A percentile compares a stretch with the other conserved stretches of the same genome.
Evolutionary conservation across 257 asterid genomes (phyloP).

Genomic region (Penstemon barbatus): DNA sequence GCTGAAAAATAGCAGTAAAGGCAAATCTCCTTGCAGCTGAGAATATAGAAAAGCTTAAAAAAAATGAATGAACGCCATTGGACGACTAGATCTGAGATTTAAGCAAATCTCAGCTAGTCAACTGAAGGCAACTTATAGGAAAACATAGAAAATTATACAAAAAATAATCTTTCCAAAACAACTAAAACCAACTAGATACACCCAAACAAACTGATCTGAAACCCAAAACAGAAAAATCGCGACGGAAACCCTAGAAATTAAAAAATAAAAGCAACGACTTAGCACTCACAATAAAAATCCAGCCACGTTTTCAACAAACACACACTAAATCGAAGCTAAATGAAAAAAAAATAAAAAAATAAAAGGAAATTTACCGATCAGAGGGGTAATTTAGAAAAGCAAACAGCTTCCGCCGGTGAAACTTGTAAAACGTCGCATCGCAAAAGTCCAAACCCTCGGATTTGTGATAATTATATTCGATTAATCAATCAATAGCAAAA

Average conservation of each 20-base stretch:
- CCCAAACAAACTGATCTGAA: not conserved
- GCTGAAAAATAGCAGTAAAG: not conserved
- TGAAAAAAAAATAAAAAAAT: constrained; percentile 1
- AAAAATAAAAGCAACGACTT: not conserved
- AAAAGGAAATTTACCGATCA: not conserved
- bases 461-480: not conserved
- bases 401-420: constrained; percentile 17
- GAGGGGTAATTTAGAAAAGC: constrained; percentile 8
- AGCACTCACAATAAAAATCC: not conserved
- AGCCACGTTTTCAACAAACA: constrained; percentile 12
- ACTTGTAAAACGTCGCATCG: constrained; percentile 7
- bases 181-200: not conserved
- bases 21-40: not conserved
- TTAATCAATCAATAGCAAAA: not conserved
- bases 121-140: not conserved
- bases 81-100: constrained; percentile 34
- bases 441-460: constrained; percentile 2
- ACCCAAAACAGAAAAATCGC: constrained; percentile 15
- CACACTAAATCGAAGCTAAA: constrained; percentile 15
- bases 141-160: not conserved
- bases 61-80: not conserved
- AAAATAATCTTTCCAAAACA: constrained; percentile 6
- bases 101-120: constrained; percentile 19
- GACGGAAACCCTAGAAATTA: constrained; percentile 26
- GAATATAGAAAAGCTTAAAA: not conserved